phyloP scores from a whole-genome alignment of 1,284 basidiomycete genomes.

The Melampsora allii-populina region DNA sequence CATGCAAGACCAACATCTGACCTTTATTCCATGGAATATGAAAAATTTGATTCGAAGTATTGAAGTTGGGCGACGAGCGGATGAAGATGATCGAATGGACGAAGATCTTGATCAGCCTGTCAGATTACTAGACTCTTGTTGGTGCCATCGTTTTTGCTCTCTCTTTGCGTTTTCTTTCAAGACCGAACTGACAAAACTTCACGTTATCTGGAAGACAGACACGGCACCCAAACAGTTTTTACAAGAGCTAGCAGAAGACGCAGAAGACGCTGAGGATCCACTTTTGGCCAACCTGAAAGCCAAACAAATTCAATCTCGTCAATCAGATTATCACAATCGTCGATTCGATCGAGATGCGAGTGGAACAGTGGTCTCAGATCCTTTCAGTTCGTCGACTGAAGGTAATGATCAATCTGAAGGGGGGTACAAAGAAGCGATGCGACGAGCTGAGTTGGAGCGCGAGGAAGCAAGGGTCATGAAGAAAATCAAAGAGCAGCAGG shows the following conservation, averaged over 20 bases:
- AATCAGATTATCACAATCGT: slow-evolving; percentile 92
- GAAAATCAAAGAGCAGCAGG: slow-evolving; percentile 82
- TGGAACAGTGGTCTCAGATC: slow-evolving; percentile 62
- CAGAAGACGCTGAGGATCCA: slow-evolving; percentile 86
- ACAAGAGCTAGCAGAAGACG: slow-evolving; percentile 87
- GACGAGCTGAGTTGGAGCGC: slow-evolving; percentile 81
- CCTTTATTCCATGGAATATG: not conserved
- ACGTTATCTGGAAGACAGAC: slow-evolving; percentile 51
- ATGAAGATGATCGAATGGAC: slow-evolving; percentile 26
- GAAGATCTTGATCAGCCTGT: slow-evolving; percentile 45
- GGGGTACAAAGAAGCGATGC: slow-evolving; percentile 95
- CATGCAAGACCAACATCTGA: not conserved
- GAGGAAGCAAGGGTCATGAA: slow-evolving; percentile 82
- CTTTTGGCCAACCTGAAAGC: slow-evolving; percentile 88
- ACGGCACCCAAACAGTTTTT: slow-evolving; percentile 91
- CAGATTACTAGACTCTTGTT: slow-evolving; percentile 42
- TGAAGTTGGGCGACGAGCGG: slow-evolving; percentile 14
- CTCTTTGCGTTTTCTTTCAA: not conserved
- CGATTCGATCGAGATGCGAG: slow-evolving; percentile 71
- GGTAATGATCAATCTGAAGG: slow-evolving; percentile 68
- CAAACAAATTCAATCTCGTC: slow-evolving; percentile 87
- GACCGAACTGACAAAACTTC: not conserved
- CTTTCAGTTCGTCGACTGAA: slow-evolving; percentile 62
- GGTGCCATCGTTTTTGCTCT: not conserved
- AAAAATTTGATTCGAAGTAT: slow-evolving; percentile 19